These are phyloP conservation scores for Auricularia cornea DNA, from an alignment of 768 basidiomycete genomes.

Conservation along the genomic window DNA sequence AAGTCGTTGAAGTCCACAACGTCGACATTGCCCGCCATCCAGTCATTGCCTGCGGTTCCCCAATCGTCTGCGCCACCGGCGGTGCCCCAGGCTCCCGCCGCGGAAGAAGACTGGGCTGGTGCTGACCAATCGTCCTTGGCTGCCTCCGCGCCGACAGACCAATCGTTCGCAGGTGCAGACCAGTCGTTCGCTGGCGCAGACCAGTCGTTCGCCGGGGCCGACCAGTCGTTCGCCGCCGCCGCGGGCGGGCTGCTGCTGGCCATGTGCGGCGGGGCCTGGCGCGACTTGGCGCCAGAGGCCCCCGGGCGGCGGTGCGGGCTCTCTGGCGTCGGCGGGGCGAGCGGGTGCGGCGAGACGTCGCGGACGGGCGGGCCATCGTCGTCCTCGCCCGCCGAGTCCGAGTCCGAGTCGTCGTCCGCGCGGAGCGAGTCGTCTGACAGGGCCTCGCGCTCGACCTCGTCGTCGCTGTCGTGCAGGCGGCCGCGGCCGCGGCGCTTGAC, in stretches of 20 bases:
- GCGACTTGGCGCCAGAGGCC: not conserved
- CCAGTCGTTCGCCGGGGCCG: not conserved
- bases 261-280: not conserved
- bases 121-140: not conserved
- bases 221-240: not conserved
- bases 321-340: not conserved
- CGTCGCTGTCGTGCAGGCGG: conserved; percentile 48
- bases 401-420: conserved; percentile 14
- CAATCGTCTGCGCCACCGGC: not conserved
- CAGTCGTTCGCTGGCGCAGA: not conserved
- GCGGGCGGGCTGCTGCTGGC: not conserved
- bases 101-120: not conserved
- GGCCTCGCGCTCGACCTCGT: conserved; percentile 65
- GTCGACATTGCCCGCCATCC: conserved; percentile 46
- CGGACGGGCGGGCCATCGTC: conserved; percentile 51
- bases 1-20: conserved; percentile 74
- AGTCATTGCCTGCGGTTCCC: not conserved
- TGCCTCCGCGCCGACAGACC: not conserved
- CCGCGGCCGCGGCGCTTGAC: conserved; percentile 13
- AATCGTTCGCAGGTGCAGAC: not conserved
- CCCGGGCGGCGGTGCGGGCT: not conserved
- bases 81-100: not conserved
- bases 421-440: conserved; percentile 46
- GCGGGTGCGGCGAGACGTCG: conserved; percentile 33
- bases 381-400: conserved; percentile 36